Conservation (phyloP, 345 rosid species). For the Dipteronia sinensis region DNA sequence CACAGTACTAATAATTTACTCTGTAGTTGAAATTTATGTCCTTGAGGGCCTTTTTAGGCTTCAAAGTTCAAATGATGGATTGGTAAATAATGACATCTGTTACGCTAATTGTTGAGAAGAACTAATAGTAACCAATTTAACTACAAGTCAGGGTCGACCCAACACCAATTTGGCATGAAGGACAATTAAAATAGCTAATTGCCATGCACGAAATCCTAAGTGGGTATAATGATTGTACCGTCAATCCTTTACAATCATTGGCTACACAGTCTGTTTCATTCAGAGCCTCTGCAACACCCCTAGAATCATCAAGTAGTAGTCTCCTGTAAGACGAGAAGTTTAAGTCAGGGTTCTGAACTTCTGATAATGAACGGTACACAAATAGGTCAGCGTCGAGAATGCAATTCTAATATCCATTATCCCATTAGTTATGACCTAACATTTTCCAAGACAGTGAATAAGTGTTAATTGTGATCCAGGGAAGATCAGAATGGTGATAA, state of each 20-base stretch:
- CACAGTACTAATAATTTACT: neutral
- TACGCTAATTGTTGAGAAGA: neutral
- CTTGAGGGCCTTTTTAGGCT: neutral
- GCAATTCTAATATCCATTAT: neutral
- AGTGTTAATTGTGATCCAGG: neutral
- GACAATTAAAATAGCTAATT: neutral
- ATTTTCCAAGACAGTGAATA: neutral
- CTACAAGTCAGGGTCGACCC: conserved; percentile 1
- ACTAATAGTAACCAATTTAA: neutral
- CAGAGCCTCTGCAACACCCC: conserved; percentile 86
- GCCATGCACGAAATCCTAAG: conserved; percentile 2
- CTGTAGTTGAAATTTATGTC: neutral
- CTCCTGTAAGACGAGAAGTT: conserved; percentile 57
- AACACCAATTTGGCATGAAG: conserved; percentile 6
- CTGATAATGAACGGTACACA: neutral
- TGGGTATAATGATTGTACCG: conserved; percentile 48
- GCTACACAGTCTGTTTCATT: conserved; percentile 83
- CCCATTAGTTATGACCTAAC: neutral
- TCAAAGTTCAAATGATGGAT: neutral
- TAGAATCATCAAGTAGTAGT: conserved; percentile 81
- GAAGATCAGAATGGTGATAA: conserved; percentile 10
- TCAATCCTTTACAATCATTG: conserved; percentile 71
- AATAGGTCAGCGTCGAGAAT: conserved; percentile 1
- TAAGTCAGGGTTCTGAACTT: conserved; percentile 15
- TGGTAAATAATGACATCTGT: neutral